Conservation (phyloP, 2,329 filamentous ascomycete species). For the Fusarium nelsonii region DNA sequence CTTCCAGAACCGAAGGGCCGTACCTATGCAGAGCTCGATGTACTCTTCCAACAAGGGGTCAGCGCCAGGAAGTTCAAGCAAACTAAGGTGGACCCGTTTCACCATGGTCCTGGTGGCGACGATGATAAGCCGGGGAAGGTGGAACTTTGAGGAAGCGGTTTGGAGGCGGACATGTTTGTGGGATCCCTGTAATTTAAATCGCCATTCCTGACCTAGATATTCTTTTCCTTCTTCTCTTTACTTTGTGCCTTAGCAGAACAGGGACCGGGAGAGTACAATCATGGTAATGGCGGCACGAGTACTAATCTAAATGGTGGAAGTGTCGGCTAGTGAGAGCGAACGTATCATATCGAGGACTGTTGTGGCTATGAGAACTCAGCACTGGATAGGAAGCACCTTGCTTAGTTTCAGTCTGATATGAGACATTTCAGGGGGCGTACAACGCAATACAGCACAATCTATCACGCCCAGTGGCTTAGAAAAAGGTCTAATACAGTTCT, state of each 20-base stretch:
- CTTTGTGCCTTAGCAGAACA: neutral
- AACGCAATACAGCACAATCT: too few species aligned
- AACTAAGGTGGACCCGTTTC: neutral
- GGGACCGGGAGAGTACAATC: neutral
- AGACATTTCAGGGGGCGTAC: neutral
- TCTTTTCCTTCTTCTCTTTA: neutral
- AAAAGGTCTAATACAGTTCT: too few species aligned
- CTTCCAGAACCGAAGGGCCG: conserved; percentile 46
- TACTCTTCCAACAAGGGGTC: conserved; percentile 29
- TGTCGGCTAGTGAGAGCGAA: neutral
- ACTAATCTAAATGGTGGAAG: neutral
- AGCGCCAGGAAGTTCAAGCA: conserved; percentile 34
- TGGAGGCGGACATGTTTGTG: neutral
- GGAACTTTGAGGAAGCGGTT: neutral
- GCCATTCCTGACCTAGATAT: neutral
- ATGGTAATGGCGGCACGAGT: neutral
- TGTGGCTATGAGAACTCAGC: too few species aligned
- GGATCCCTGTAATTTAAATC: neutral
- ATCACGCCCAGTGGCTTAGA: too few species aligned
- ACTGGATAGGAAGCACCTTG: neutral
- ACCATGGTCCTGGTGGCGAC: neutral
- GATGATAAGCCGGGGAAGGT: neutral
- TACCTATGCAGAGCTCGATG: conserved; percentile 45
- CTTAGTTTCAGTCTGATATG: neutral
- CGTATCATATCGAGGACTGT: neutral